phyloP scores from a whole-genome alignment of 257 asterid genomes.

The Thymus quinquecostatus region DNA sequence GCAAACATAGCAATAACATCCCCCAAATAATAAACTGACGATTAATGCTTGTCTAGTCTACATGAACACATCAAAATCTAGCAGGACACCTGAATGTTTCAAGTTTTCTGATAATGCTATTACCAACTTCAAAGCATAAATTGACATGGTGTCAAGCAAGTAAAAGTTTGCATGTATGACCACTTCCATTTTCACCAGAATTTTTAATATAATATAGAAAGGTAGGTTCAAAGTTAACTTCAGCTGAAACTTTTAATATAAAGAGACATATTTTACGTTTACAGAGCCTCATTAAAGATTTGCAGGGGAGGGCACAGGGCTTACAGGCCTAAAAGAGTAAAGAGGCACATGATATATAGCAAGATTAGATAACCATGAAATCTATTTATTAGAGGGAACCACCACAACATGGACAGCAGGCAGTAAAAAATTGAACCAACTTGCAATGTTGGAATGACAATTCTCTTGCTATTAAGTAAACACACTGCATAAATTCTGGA shows the following conservation, averaged over 20 bases:
- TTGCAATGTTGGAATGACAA: constrained; percentile 2
- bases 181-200: background rate
- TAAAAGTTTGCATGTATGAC: background rate
- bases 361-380: constrained; percentile 13
- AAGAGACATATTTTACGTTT: background rate
- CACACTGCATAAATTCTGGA: constrained; percentile 2
- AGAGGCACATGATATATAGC: background rate
- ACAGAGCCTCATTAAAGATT: background rate
- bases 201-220: background rate
- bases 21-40: background rate
- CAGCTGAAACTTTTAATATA: background rate
- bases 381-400: constrained; percentile 2
- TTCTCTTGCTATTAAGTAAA: constrained; percentile 11
- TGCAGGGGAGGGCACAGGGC: background rate
- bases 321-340: background rate
- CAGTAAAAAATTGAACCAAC: background rate
- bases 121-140: background rate
- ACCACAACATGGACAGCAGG: constrained; percentile 3
- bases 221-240: background rate
- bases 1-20: constrained; percentile 15
- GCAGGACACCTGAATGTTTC: constrained; percentile 10
- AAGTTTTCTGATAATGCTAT: constrained; percentile 19
- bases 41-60: constrained; percentile 8
- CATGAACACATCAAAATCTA: constrained; percentile 8
- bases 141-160: background rate